Conservation (phyloP, 371 early-diverging fungal genomes). For the Mortierella sp. region DNA sequence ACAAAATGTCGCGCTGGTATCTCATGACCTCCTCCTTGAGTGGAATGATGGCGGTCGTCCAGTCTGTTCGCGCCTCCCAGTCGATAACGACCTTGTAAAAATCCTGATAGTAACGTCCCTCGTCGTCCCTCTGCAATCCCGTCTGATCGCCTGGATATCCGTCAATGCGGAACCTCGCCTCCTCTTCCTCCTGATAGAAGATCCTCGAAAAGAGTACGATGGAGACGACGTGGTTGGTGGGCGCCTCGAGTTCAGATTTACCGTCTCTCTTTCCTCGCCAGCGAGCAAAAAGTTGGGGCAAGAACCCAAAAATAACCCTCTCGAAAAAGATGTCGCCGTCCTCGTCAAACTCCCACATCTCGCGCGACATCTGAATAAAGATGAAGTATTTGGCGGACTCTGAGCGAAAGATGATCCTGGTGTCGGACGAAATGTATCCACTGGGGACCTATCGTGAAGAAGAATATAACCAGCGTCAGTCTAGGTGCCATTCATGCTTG, state of each 20-base stretch:
- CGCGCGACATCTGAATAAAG: conserved; percentile 95
- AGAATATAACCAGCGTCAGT: not conserved
- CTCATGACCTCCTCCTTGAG: conserved; percentile 86
- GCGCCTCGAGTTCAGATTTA: conserved; percentile 59
- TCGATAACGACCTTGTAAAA: conserved; percentile 96
- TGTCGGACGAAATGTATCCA: conserved; percentile 85
- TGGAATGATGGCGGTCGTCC: conserved; percentile 82
- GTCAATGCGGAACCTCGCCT: conserved; percentile 63
- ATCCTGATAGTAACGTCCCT: conserved; percentile 84
- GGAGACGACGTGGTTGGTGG: conserved; percentile 96
- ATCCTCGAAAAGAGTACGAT: conserved; percentile 94
- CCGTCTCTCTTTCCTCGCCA: conserved; percentile 78
- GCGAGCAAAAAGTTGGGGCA: conserved; percentile 88
- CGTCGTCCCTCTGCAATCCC: conserved; percentile 58
- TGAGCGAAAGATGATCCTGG: conserved; percentile 93
- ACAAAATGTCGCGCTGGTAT: conserved; percentile 85
- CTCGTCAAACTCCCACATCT: conserved; percentile 98
- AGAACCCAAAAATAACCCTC: conserved; percentile 89
- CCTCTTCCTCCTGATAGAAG: conserved; percentile 74
- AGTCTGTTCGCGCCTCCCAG: conserved; percentile 92
- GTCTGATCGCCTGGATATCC: conserved; percentile 61
- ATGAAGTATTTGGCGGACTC: conserved; percentile 95
- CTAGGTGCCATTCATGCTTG: not conserved
- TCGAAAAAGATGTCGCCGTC: conserved; percentile 95
- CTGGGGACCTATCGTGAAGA: conserved; percentile 62